Base-by-base conservation (phyloP, 352 stramenopile genomes). In the Globisporangium yorkense region DNA sequence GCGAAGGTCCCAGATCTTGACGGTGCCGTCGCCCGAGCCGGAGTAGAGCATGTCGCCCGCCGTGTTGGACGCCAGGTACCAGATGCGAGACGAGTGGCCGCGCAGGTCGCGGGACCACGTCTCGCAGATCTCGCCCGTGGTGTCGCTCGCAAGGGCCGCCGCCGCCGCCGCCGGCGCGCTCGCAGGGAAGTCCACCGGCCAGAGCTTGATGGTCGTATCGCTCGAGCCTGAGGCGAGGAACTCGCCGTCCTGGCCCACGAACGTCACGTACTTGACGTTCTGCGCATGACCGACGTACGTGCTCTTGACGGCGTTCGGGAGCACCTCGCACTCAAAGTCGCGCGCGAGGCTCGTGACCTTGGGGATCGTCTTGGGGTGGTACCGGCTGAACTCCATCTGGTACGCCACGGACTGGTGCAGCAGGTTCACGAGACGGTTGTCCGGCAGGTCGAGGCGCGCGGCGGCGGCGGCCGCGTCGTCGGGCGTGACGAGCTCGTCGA, bases 381-480 rank as follows among this genome's bases (percentile, higher is more conserved):
- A 94, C 41, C 81, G 76, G 75, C 80, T 91, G 55, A 96, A 96
- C 55, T 96, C 87, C 81, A 94, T 92, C 58, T 96, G 87, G 64
- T 96, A 96, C 8, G 87, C 84, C 10, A 94, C 85, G 51, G 80
- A 86, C 59, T 96, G 87, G 47, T 94, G 84, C 16, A 94, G 64
- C 44, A 96, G 67, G 41, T 89, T 72, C 47, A 96, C 73, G 6
- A 96, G 67, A 13, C 82, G 80, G 54, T 91, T 82, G 39, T 92
- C 77, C 0, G 82, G 82, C 43, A 94, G 75, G 24, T 67, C 73
- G n/a, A 78, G 37, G 55, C 70, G 46, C 18, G 31, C 31, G 31
- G 31, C 31, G 31, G 31, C 31, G 31, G 39, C 57, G 18, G 49
- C 48, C 20, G 78, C 66, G 18, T 83, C 66, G 27, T 77, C 68